Conservation (phyloP, 176 grass and related monocot genomes). For the Avena insularis region DNA sequence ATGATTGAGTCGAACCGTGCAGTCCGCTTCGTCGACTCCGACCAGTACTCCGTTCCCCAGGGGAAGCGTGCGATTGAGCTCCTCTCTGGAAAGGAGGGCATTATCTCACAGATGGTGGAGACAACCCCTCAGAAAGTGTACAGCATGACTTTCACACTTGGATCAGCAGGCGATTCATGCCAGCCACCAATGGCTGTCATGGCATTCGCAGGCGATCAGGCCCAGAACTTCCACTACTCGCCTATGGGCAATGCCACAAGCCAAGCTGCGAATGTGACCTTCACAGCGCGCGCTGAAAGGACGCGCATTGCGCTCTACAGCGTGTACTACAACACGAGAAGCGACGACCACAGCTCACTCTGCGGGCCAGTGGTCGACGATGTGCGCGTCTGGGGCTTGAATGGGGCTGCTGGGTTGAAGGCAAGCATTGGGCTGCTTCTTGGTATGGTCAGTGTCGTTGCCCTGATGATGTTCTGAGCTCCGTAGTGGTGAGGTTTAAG, state of each 20-base stretch:
- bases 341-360: conserved; percentile 79
- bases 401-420: conserved; percentile 51
- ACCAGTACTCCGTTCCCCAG: conserved; percentile 81
- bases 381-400: conserved; percentile 69
- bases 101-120: conserved; percentile 98
- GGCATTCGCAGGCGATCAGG: conserved; percentile 89
- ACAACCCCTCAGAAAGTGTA: conserved; percentile 87
- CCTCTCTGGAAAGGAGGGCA: conserved; percentile 95
- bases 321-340: conserved; percentile 90
- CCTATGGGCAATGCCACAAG: conserved; percentile 76
- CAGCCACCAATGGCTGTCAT: conserved; percentile 87
- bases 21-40: conserved; percentile 77
- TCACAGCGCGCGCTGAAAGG: conserved; percentile 76
- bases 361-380: conserved; percentile 86
- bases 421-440: conserved; percentile 47
- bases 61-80: conserved; percentile 96
- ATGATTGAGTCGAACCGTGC: conserved; percentile 94
- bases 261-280: conserved; percentile 66
- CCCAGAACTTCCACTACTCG: conserved; percentile 91
- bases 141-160: conserved; percentile 77
- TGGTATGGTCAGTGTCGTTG: conserved; percentile 41
- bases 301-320: conserved; percentile 90
- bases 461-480: conserved; percentile 56
- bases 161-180: conserved; percentile 75
- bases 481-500: background rate